Evolutionary conservation across 148 eudicot genomes (phyloP).

Genomic region (Nepenthes gracilis): DNA sequence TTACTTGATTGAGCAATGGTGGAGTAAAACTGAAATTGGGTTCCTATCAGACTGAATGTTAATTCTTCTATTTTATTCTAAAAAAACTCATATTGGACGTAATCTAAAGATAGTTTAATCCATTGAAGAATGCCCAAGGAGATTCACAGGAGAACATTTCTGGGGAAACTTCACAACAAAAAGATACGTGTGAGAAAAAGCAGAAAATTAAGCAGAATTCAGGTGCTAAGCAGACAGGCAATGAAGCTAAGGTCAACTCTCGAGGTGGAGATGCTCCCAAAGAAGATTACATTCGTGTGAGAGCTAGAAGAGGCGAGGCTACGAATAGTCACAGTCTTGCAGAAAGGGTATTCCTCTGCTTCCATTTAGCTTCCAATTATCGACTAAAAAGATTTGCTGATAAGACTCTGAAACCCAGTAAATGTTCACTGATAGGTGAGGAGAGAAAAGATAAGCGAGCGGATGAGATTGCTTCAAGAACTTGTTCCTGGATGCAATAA

Average conservation of each 20-base stretch:
- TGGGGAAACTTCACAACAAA: constrained; percentile 37
- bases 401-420: not conserved
- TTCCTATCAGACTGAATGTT: no score
- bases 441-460: constrained; percentile 87
- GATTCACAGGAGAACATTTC: constrained; percentile 39
- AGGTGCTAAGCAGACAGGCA: constrained; percentile 41
- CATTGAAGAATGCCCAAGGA: constrained; percentile 30
- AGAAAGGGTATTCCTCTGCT: constrained; percentile 57
- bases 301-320: constrained; percentile 94
- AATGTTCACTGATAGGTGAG: constrained; percentile 43
- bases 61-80: no score
- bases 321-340: constrained; percentile 99
- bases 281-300: constrained; percentile 76
- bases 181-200: constrained; percentile 45
- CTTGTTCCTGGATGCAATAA: constrained; percentile 97
- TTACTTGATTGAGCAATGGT: no score
- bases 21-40: no score
- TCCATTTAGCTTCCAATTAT: not conserved
- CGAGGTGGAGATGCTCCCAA: constrained; percentile 48
- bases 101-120: not conserved
- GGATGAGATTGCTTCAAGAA: constrained; percentile 96
- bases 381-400: no score
- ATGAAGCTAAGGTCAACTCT: constrained; percentile 51
- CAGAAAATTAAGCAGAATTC: constrained; percentile 38
- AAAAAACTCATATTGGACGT: no score